phyloP scores from a whole-genome alignment of 2,329 filamentous ascomycete genomes.

The Ophiostoma fasciatum region DNA sequence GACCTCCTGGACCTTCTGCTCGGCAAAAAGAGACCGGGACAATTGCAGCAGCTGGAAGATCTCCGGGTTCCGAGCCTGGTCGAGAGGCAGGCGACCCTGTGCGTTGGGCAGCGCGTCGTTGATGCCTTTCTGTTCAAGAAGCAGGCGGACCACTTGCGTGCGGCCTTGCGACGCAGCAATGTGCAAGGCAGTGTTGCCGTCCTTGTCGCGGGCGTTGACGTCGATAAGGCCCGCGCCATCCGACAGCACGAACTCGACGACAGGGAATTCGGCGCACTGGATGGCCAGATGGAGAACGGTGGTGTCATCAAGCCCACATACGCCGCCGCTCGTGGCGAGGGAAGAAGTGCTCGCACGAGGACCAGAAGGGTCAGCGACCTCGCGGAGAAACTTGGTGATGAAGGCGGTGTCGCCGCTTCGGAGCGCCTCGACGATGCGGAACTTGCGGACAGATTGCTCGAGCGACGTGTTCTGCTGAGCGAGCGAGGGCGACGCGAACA shows the following conservation, averaged over 20 bases:
- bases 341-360: conserved; percentile 43
- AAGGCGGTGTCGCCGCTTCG: conserved; percentile 80
- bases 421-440: conserved; percentile 84
- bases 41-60: conserved; percentile 94
- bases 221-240: conserved; percentile 54
- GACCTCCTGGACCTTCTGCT: conserved; percentile 70
- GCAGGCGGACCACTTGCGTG: conserved; percentile 61
- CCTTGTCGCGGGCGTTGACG: conserved; percentile 78
- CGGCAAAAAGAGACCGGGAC: conserved; percentile 75
- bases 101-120: conserved; percentile 82
- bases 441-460: conserved; percentile 88
- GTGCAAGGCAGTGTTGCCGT: conserved; percentile 89
- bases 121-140: conserved; percentile 69
- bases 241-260: conserved; percentile 89
- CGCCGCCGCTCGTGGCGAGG: conserved; percentile 25
- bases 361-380: conserved; percentile 36
- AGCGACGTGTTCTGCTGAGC: conserved; percentile 34
- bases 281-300: conserved; percentile 87
- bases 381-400: conserved; percentile 73
- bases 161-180: conserved; percentile 74
- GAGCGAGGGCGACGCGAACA: not conserved
- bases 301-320: conserved; percentile 74
- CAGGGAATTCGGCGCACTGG: conserved; percentile 82
- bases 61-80: conserved; percentile 79
- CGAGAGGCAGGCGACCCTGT: conserved; percentile 71